These are phyloP conservation scores for Hortaea werneckii DNA, from an alignment of 2,329 filamentous ascomycete genomes.

Conservation along the genomic window DNA sequence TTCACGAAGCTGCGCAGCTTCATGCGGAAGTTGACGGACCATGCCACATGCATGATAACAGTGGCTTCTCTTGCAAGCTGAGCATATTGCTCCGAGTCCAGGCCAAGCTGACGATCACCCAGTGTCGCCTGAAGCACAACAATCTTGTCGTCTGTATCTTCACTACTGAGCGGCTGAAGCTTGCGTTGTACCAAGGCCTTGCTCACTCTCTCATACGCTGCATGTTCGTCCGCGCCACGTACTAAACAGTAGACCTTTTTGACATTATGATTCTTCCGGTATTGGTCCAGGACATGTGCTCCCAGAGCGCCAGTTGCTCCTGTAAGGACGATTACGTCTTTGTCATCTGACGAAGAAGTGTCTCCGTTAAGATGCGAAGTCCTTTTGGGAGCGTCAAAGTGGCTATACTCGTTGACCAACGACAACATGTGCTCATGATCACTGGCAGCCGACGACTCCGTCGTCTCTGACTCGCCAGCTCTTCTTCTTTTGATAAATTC, in stretches of 20 bases:
- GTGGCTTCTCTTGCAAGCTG: slow-evolving; percentile 35
- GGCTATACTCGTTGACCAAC: slow-evolving; percentile 39
- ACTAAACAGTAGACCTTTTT: slow-evolving; percentile 47
- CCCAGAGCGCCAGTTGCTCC: slow-evolving; percentile 44
- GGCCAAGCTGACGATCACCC: slow-evolving; percentile 38
- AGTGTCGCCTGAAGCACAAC: slow-evolving; percentile 40
- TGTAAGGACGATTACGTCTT: slow-evolving; percentile 32
- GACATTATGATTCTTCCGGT: slow-evolving; percentile 31
- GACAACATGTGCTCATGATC: slow-evolving; percentile 34
- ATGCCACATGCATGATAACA: slow-evolving; percentile 52
- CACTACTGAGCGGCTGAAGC: slow-evolving; percentile 18
- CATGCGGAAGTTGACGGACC: slow-evolving; percentile 56
- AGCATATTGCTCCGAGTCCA: slow-evolving; percentile 33
- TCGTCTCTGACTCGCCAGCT: slow-evolving; percentile 20
- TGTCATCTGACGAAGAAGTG: not conserved
- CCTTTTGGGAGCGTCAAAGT: slow-evolving; percentile 22
- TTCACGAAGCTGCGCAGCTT: slow-evolving; percentile 45
- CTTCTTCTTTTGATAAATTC: slow-evolving; percentile 31
- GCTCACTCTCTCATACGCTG: slow-evolving; percentile 35
- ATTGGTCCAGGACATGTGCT: slow-evolving; percentile 39
- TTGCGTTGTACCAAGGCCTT: slow-evolving; percentile 34
- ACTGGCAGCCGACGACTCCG: slow-evolving; percentile 23
- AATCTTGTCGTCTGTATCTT: slow-evolving; percentile 28
- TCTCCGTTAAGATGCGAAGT: slow-evolving; percentile 6
- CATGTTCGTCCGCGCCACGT: slow-evolving; percentile 34